Percentiles rank a stretch among this genome's conserved stretches.
Conservation (phyloP, 2,329 filamentous ascomycete species). For the Aaosphaeria pasadenensis region DNA sequence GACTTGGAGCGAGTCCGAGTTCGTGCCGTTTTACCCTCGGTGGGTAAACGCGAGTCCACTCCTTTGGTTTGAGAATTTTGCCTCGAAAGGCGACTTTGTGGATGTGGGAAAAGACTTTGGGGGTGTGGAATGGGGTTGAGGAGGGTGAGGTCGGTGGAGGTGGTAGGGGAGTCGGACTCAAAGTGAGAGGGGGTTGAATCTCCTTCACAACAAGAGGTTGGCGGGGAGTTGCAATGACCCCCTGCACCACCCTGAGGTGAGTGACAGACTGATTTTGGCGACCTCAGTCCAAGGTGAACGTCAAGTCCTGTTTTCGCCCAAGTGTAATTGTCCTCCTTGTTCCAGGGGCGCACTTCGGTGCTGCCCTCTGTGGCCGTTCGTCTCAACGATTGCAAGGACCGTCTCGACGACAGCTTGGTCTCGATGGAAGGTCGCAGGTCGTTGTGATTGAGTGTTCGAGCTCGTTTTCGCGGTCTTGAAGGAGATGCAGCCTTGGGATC, state of each 20-base stretch:
- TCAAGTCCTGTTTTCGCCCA: constrained; percentile 34
- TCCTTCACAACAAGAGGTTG: too few relatives aligned
- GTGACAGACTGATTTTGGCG: constrained; percentile 21
- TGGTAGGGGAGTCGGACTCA: constrained; percentile 17
- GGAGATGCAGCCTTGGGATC: constrained; percentile 20
- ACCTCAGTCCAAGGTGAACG: constrained; percentile 41
- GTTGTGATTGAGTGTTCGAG: constrained; percentile 16
- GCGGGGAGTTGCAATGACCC: too few relatives aligned
- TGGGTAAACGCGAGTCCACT: constrained; percentile 1
- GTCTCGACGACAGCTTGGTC: constrained; percentile 19
- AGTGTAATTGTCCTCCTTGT: constrained; percentile 47
- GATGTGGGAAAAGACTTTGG: constrained; percentile 1
- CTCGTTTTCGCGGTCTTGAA: constrained; percentile 16
- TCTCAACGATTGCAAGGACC: constrained; percentile 24
- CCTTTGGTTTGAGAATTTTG: constrained; percentile 5
- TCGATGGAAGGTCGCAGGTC: constrained; percentile 13
- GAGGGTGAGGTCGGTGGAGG: constrained; percentile 9
- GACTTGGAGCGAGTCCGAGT: background rate
- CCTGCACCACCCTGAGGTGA: constrained; percentile 22
- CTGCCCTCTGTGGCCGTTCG: constrained; percentile 16
- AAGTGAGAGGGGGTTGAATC: constrained; percentile 20
- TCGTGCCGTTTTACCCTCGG: constrained; percentile 1
- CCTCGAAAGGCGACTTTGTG: too few relatives aligned
- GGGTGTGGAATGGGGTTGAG: constrained; percentile 7
- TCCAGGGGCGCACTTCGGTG: constrained; percentile 45